A percentile compares a stretch with the other conserved stretches of the same genome.
phyloP scores from a whole-genome alignment of 1,139 yeast genomes.

The Taphrina flavorubra region DNA sequence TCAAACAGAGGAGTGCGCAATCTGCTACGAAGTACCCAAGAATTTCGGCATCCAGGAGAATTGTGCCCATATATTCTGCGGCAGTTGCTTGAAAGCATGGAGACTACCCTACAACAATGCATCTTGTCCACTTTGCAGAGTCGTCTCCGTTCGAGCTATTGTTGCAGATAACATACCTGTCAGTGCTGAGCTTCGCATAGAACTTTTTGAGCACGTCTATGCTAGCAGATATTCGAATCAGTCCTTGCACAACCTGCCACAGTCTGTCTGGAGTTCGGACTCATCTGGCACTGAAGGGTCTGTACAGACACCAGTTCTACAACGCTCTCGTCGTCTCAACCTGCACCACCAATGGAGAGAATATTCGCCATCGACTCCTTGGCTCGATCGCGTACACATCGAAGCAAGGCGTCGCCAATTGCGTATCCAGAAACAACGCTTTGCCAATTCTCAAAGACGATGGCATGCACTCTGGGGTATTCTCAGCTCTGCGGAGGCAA shows the following conservation, averaged over 20 bases:
- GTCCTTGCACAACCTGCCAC: not conserved
- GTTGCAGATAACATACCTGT: not conserved
- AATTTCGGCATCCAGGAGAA: slow-evolving; percentile 14
- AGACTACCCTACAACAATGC: slow-evolving; percentile 1
- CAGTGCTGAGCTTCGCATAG: not conserved
- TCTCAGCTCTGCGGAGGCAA: not conserved
- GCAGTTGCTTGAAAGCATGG: slow-evolving; percentile 7
- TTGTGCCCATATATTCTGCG: slow-evolving; percentile 9
- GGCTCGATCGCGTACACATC: not conserved
- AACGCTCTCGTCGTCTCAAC: not conserved
- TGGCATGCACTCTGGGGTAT: not conserved
- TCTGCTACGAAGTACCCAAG: slow-evolving; percentile 7
- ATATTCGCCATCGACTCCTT: not conserved
- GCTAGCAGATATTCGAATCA: not conserved
- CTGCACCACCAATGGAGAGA: not conserved
- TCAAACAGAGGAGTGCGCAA: slow-evolving; percentile 5
- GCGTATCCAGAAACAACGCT: not conserved
- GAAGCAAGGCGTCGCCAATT: not conserved
- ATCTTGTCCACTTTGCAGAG: slow-evolving; percentile 7
- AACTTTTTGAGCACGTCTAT: slow-evolving; percentile 16
- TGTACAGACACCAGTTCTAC: not conserved
- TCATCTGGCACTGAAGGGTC: not conserved
- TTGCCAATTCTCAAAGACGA: not conserved
- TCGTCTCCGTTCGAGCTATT: not conserved
- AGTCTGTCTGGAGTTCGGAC: slow-evolving; percentile 6